phyloP scores from a whole-genome alignment of 129 eudicot genomes.

The Lactuca saligna region DNA sequence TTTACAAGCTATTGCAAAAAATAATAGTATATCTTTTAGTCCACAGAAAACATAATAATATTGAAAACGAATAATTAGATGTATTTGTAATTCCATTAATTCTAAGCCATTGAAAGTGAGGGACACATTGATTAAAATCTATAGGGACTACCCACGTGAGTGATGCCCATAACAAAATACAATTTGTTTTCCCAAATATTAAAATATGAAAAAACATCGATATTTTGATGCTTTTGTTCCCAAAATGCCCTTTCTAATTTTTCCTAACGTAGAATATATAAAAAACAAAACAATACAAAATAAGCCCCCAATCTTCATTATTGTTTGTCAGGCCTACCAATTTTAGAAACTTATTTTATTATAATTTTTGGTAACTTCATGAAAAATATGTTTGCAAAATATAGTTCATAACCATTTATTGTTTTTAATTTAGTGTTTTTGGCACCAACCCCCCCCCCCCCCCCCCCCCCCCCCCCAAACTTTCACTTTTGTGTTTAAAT shows the following conservation, averaged over 20 bases:
- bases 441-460: too few species aligned
- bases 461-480: too few species aligned
- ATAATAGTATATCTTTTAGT: not conserved
- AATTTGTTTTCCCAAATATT: conserved; percentile 15
- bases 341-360: conserved; percentile 15
- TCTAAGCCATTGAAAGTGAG: conserved; percentile 31
- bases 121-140: conserved; percentile 24
- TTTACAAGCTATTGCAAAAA: not conserved
- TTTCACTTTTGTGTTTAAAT: too few species aligned
- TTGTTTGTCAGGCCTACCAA: conserved; percentile 17
- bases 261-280: not conserved
- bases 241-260: conserved; percentile 21
- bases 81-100: not conserved
- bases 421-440: not conserved
- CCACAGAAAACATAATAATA: not conserved
- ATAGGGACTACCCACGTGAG: conserved; percentile 34
- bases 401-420: not conserved
- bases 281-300: not conserved
- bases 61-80: not conserved
- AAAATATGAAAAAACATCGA: conserved; percentile 9
- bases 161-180: conserved; percentile 15
- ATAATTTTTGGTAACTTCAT: conserved; percentile 7
- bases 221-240: conserved; percentile 9
- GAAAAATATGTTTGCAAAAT: conserved; percentile 17
- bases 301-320: conserved; percentile 13